Percentiles rank a stretch among this genome's conserved stretches.
These are phyloP conservation scores for Didymella segeticola DNA, from an alignment of 2,329 filamentous ascomycete genomes.

Conservation along the genomic window DNA sequence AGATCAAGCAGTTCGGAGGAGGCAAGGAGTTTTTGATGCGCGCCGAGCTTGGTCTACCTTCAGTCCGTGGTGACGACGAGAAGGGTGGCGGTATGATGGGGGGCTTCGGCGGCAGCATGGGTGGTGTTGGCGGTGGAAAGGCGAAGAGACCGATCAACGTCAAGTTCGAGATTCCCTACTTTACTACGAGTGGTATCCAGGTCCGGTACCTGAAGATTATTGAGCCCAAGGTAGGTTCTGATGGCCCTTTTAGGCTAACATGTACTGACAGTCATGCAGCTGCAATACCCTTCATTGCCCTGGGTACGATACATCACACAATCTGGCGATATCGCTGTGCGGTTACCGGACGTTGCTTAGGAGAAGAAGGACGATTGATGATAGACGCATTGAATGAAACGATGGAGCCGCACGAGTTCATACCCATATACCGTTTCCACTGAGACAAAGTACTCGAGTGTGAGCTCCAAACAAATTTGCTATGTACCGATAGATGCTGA, in stretches of 20 bases:
- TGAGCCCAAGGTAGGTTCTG: slow-evolving; percentile 86
- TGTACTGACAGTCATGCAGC: slow-evolving; percentile 57
- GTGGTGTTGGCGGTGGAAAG: slow-evolving; percentile 80
- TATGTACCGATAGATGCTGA: no score
- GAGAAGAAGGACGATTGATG: slow-evolving; percentile 1
- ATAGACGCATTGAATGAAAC: slow-evolving; percentile 27
- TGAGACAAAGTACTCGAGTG: no score
- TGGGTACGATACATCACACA: slow-evolving; percentile 99
- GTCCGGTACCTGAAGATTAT: slow-evolving; percentile 99
- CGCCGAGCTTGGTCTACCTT: slow-evolving; percentile 91
- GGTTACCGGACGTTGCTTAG: slow-evolving; percentile 86
- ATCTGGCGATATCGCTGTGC: slow-evolving; percentile 93
- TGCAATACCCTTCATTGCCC: slow-evolving; percentile 96
- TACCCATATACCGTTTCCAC: background rate
- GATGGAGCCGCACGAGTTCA: slow-evolving; percentile 12
- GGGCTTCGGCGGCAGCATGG: slow-evolving; percentile 96
- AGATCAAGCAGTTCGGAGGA: slow-evolving; percentile 99
- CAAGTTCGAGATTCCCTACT: slow-evolving; percentile 99
- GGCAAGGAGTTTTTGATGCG: slow-evolving; percentile 98
- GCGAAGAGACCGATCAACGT: slow-evolving; percentile 96
- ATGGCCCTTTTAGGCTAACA: background rate
- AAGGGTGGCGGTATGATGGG: slow-evolving; percentile 97
- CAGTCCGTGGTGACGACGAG: slow-evolving; percentile 93
- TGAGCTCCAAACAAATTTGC: no score
- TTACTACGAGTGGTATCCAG: slow-evolving; percentile 98